A percentile compares a stretch with the other conserved stretches of the same genome.
These are phyloP conservation scores for Lanmaoa pseudosensibilis DNA, from an alignment of 768 basidiomycete species.

Conservation along the genomic window DNA sequence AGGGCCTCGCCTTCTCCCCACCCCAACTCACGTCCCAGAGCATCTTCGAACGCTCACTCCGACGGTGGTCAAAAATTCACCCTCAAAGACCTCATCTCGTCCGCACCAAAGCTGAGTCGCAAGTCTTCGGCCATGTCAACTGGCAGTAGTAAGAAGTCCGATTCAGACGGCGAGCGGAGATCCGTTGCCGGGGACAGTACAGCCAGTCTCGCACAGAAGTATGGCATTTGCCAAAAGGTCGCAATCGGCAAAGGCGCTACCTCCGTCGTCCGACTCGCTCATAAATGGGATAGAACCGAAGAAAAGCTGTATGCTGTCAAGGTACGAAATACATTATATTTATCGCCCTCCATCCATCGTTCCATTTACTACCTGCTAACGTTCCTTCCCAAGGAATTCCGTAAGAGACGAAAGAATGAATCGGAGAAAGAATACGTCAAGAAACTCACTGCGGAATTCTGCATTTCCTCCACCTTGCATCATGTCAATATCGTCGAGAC, in stretches of 20 bases:
- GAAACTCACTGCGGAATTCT: slow-evolving; percentile 99
- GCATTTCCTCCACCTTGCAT: slow-evolving; percentile 93
- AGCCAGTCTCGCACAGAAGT: slow-evolving; percentile 76
- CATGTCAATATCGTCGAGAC: slow-evolving; percentile 97
- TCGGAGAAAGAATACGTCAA: slow-evolving; percentile 99
- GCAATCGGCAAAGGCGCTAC: slow-evolving; percentile 99
- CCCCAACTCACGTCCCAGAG: slow-evolving; percentile 35
- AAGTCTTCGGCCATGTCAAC: slow-evolving; percentile 72
- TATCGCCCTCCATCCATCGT: neutral
- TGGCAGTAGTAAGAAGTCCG: slow-evolving; percentile 61
- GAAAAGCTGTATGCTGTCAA: slow-evolving; percentile 99
- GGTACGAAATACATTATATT: slow-evolving; percentile 46
- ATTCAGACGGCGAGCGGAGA: slow-evolving; percentile 55
- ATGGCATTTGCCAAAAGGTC: slow-evolving; percentile 94
- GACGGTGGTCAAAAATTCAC: slow-evolving; percentile 74
- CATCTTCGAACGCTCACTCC: slow-evolving; percentile 50
- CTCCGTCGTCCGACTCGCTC: slow-evolving; percentile 91
- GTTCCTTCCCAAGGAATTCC: slow-evolving; percentile 75
- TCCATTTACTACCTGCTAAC: neutral
- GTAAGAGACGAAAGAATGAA: slow-evolving; percentile 96
- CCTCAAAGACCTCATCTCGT: slow-evolving; percentile 75
- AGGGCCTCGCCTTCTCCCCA: slow-evolving; percentile 19
- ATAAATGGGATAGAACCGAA: slow-evolving; percentile 97
- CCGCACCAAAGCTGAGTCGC: slow-evolving; percentile 72
- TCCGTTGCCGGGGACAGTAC: slow-evolving; percentile 53